Evolutionary conservation across 2,329 filamentous ascomycete genomes (phyloP), one percentile per base, ranked within the genome.

Genomic region (Fusarium sp.): DNA sequence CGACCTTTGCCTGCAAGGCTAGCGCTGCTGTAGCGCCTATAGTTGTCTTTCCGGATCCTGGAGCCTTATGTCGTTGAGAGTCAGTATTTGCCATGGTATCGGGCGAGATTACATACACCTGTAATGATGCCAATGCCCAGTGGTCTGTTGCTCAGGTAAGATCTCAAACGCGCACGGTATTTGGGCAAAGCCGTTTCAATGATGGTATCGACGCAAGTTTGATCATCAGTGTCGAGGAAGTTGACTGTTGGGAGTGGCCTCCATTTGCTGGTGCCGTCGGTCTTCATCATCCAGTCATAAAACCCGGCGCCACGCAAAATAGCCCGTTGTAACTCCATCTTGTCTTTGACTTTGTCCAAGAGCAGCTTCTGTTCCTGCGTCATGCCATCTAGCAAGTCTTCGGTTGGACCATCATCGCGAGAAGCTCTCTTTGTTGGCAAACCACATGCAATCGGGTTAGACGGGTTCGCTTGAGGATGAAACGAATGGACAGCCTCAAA

Each of bases 41-140:
- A 0, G 64, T 45, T 0, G 74, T 75, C 20, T 75, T 76, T 1
- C 71, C 74, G 12, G 66, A 71, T 0, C 71, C 71, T 15, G 71
- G 32, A 17, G 30, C 1, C 13, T n/a, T 1, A 7, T 0, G 5
- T 27, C n/a, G 15, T 9, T 2, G 3, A 26, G 2, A 49, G 30
- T 49, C 46, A 49, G 30, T 33, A 23, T 49, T 17, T 49, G 7
- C 7, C 27, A 49, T 3, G 7, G 3, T 4, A 18, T 23, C 6
- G 30, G 14, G 0, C 6, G 5, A 35, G 7, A 10, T 7, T 32
- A 69, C 72, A 41, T 63, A 75, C 68, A 5, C 53, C 64, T 8
- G 60, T 60, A 8, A 75, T 70, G 5, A 68, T 41, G 0, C 64
- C 70, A 3, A 75, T 44, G 0, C 69, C 73, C 0, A 75, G 14